These are phyloP conservation scores for Setaria italica DNA, from an alignment of 202 grass and related monocot species.

Conservation along the genomic window DNA sequence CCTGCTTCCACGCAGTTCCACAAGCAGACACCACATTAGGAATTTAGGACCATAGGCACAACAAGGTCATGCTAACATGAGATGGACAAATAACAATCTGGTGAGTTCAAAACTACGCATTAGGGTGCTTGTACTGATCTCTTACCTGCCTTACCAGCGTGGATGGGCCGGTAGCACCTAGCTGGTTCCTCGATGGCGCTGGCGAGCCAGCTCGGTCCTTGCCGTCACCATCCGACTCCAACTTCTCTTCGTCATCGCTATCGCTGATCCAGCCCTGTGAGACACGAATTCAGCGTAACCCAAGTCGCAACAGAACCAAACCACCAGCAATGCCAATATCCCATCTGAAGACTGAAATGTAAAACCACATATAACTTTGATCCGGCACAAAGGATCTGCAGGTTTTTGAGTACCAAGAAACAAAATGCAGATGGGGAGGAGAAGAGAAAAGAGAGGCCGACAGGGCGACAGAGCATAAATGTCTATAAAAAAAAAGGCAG, in stretches of 20 bases:
- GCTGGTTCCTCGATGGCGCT: slow-evolving; percentile 1
- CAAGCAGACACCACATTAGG: slow-evolving; percentile 33
- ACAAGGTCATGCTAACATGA: slow-evolving; percentile 18
- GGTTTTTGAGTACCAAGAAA: neutral
- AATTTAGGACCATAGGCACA: neutral
- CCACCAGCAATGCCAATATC: neutral
- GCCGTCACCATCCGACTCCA: neutral
- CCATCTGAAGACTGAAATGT: neutral
- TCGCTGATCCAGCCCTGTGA: slow-evolving; percentile 57
- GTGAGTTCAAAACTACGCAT: neutral
- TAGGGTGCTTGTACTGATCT: neutral
- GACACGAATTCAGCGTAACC: slow-evolving; percentile 2
- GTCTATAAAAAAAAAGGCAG: neutral
- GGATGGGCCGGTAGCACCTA: slow-evolving; percentile 24
- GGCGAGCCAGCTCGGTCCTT: neutral
- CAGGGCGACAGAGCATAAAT: no score
- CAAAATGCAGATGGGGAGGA: neutral
- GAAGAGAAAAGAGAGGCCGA: neutral
- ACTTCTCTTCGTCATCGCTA: slow-evolving; percentile 42
- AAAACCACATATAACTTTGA: neutral
- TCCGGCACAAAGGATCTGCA: slow-evolving; percentile 1
- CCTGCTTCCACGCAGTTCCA: slow-evolving; percentile 20
- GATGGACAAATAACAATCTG: neutral
- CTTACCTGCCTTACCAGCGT: slow-evolving; percentile 31
- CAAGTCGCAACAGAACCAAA: slow-evolving; percentile 2